Percentiles rank a stretch among this genome's conserved stretches.
These are phyloP conservation scores for Polyplosphaeria fusca DNA, from an alignment of 495 filamentous ascomycete genomes.

Conservation along the genomic window DNA sequence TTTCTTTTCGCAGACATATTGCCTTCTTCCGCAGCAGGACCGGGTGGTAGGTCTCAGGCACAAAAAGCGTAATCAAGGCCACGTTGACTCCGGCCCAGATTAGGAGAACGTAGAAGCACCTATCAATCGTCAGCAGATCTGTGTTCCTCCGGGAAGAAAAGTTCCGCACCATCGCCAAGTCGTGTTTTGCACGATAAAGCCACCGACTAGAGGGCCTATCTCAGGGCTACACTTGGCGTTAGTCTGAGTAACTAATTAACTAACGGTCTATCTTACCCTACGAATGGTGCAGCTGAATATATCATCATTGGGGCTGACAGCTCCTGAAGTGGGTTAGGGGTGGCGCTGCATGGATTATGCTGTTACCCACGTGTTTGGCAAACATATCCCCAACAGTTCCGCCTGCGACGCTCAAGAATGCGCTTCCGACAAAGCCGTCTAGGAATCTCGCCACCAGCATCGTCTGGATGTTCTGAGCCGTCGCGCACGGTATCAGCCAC, in stretches of 20 bases:
- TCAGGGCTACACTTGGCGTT: slow-evolving; percentile 49
- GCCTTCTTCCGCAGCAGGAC: slow-evolving; percentile 76
- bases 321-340: too few species aligned
- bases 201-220: slow-evolving; percentile 58
- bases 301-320: slow-evolving; percentile 77
- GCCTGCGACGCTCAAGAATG: slow-evolving; percentile 86
- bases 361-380: slow-evolving; percentile 46
- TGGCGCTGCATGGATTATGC: slow-evolving; percentile 1
- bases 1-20: slow-evolving; percentile 64
- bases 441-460: slow-evolving; percentile 83
- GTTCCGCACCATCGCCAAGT: slow-evolving; percentile 65
- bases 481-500: slow-evolving; percentile 83
- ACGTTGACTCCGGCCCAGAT: slow-evolving; percentile 73
- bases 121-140: slow-evolving; percentile 3
- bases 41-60: slow-evolving; percentile 89
- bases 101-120: slow-evolving; percentile 79
- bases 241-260: slow-evolving; percentile 13
- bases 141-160: neutral
- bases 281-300: slow-evolving; percentile 75
- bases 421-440: slow-evolving; percentile 77
- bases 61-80: slow-evolving; percentile 61
- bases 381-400: slow-evolving; percentile 93
- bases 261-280: slow-evolving; percentile 47
- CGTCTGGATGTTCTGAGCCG: slow-evolving; percentile 78
- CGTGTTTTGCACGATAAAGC: slow-evolving; percentile 75